Conservation (phyloP, 179 eudicot species). For the Gypsophila paniculata region DNA sequence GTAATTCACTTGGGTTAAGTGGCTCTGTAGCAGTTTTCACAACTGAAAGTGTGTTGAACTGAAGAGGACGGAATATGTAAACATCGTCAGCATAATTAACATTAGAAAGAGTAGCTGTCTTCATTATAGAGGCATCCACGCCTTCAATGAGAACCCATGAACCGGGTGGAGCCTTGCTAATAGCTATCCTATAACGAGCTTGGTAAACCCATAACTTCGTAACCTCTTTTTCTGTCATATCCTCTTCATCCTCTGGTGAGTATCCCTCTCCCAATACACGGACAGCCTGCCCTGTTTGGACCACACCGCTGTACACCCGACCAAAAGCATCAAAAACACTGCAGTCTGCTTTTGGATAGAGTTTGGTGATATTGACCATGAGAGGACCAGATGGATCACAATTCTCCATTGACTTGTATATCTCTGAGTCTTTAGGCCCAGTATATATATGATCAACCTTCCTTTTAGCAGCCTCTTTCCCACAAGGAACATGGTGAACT, state of each 20-base stretch:
- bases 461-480: constrained; percentile 71
- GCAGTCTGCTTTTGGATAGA: constrained; percentile 95
- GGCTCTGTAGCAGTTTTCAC: constrained; percentile 99
- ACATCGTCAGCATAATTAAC: constrained; percentile 73
- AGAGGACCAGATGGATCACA: constrained; percentile 91
- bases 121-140: constrained; percentile 98
- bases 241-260: constrained; percentile 99
- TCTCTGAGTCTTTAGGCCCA: constrained; percentile 69
- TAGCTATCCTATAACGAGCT: constrained; percentile 93
- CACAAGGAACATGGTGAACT: constrained; percentile 90
- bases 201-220: constrained; percentile 97
- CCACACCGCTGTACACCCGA: constrained; percentile 85
- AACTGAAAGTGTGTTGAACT: constrained; percentile 95
- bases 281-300: constrained; percentile 87
- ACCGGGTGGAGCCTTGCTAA: constrained; percentile 96
- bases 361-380: constrained; percentile 88
- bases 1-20: constrained; percentile 92
- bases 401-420: constrained; percentile 71
- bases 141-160: constrained; percentile 99
- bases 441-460: constrained; percentile 90
- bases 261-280: constrained; percentile 98
- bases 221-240: constrained; percentile 93
- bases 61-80: constrained; percentile 85
- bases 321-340: constrained; percentile 99
- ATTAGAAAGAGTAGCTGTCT: constrained; percentile 91